Evolutionary conservation across 2,329 filamentous ascomycete species (phyloP).

Genomic region (Neurospora sp.): DNA sequence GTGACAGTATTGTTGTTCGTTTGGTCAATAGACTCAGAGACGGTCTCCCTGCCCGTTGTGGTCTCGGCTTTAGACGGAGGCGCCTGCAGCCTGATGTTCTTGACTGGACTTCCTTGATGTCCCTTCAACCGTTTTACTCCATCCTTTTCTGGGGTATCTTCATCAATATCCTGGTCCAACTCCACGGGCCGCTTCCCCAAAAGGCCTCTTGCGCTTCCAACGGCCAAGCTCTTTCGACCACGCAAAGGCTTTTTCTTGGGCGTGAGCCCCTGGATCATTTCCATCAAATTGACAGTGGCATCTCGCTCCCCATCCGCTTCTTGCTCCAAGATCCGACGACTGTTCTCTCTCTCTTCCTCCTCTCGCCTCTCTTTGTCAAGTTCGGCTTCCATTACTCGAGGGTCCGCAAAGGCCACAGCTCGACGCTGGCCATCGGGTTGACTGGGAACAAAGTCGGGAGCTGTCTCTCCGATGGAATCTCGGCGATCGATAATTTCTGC

Average conservation of each 20-base stretch:
- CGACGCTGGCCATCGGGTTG: constrained; percentile 25
- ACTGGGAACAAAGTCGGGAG: constrained; percentile 52
- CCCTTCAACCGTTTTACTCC: constrained; percentile 60
- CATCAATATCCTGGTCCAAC: constrained; percentile 57
- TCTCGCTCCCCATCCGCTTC: constrained; percentile 48
- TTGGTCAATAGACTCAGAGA: constrained; percentile 37
- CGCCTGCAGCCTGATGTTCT: constrained; percentile 59
- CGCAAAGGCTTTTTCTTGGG: constrained; percentile 60
- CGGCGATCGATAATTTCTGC: constrained; percentile 61
- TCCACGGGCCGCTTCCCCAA: constrained; percentile 66
- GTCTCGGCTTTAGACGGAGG: constrained; percentile 59
- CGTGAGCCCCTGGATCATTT: constrained; percentile 69
- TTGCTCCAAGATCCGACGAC: constrained; percentile 43
- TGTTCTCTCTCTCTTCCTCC: constrained; percentile 52
- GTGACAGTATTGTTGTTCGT: constrained; percentile 25
- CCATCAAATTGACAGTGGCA: constrained; percentile 56
- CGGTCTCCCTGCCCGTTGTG: constrained; percentile 48
- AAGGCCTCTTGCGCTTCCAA: constrained; percentile 63
- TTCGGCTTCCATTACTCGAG: constrained; percentile 50
- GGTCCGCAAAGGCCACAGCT: constrained; percentile 56
- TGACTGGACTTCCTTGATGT: constrained; percentile 66
- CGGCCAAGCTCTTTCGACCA: constrained; percentile 65
- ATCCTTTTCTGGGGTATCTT: constrained; percentile 47
- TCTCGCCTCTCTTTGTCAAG: constrained; percentile 51
- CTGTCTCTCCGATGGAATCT: constrained; percentile 59